Evolutionary conservation across 2,329 filamentous ascomycete species (phyloP).

Genomic region (Aspergillus aculeatus): DNA sequence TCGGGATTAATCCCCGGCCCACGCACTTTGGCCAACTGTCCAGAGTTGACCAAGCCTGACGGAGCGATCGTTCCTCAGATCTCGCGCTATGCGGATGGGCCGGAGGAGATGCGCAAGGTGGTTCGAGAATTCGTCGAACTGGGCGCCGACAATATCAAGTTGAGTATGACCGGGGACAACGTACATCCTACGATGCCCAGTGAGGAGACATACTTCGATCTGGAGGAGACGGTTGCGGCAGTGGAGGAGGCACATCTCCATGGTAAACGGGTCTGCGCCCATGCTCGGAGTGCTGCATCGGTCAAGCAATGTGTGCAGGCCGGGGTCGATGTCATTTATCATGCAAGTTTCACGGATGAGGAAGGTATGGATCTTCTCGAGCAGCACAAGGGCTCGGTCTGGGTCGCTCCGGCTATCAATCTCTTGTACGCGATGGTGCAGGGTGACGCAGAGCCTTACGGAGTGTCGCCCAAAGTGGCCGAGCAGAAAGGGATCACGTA

Average conservation of each 20-base stretch:
- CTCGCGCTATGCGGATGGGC: conserved; percentile 29
- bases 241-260: conserved; percentile 1
- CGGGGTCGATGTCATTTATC: not conserved
- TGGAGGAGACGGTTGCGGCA: conserved; percentile 1
- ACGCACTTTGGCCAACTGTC: conserved; percentile 8
- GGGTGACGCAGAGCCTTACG: not conserved
- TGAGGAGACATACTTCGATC: conserved; percentile 1
- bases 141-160: conserved; percentile 1
- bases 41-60: conserved; percentile 5
- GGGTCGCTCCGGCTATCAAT: conserved; percentile 1
- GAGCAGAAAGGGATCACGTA: conserved; percentile 43
- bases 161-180: conserved; percentile 3
- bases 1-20: conserved; percentile 7
- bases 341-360: not conserved
- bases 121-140: conserved; percentile 1
- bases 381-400: not conserved
- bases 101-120: conserved; percentile 40
- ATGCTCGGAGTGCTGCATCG: not conserved
- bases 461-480: conserved; percentile 20
- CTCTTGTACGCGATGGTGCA: not conserved
- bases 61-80: conserved; percentile 8
- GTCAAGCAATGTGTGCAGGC: not conserved
- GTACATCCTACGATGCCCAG: not conserved
- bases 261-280: conserved; percentile 1
- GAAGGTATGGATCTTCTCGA: not conserved